A percentile compares a stretch with the other conserved stretches of the same genome.
Evolutionary conservation across 2,329 filamentous ascomycete species (phyloP).

Genomic region (Stagonosporopsis cucurbitacearum): DNA sequence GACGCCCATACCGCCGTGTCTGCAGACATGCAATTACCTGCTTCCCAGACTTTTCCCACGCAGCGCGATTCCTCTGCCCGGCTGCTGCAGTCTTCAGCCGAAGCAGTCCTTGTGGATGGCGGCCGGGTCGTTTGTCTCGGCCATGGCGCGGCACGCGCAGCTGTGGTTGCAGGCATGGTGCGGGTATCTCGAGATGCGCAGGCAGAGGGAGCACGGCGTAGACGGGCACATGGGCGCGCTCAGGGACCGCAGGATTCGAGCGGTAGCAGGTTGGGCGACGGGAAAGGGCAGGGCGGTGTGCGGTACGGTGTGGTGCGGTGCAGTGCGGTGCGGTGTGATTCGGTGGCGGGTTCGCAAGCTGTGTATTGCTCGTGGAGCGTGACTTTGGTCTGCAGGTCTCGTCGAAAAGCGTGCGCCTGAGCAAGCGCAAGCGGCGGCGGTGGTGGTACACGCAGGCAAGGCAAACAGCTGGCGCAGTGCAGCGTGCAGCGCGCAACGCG

Average conservation of each 20-base stretch:
- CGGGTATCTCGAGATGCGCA: slow-evolving; percentile 44
- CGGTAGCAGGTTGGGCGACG: slow-evolving; percentile 17
- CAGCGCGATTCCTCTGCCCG: slow-evolving; percentile 18
- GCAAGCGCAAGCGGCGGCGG: too few relatives aligned
- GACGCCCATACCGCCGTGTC: slow-evolving; percentile 29
- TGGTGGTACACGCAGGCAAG: slow-evolving; percentile 27
- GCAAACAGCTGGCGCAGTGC: slow-evolving; percentile 7
- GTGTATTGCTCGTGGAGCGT: too few relatives aligned
- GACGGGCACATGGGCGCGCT: slow-evolving; percentile 48
- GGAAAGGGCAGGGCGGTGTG: not conserved
- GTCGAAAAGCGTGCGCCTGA: slow-evolving; percentile 20
- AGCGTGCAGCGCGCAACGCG: slow-evolving; percentile 19
- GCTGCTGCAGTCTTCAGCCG: slow-evolving; percentile 34
- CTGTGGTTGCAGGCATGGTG: slow-evolving; percentile 45
- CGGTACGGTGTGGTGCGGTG: slow-evolving; percentile 1
- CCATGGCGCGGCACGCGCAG: slow-evolving; percentile 38
- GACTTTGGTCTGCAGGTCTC: slow-evolving; percentile 30
- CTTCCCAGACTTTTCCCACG: slow-evolving; percentile 19
- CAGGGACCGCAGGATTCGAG: slow-evolving; percentile 35
- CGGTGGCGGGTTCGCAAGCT: too few relatives aligned
- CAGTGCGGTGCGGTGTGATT: too few relatives aligned
- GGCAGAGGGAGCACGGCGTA: slow-evolving; percentile 43
- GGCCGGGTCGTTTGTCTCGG: slow-evolving; percentile 45
- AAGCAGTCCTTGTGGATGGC: slow-evolving; percentile 44
- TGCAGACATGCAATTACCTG: slow-evolving; percentile 22